A percentile compares a stretch with the other conserved stretches of the same genome.
Conservation (phyloP, 768 basidiomycete genomes). For the Russula emetica region DNA sequence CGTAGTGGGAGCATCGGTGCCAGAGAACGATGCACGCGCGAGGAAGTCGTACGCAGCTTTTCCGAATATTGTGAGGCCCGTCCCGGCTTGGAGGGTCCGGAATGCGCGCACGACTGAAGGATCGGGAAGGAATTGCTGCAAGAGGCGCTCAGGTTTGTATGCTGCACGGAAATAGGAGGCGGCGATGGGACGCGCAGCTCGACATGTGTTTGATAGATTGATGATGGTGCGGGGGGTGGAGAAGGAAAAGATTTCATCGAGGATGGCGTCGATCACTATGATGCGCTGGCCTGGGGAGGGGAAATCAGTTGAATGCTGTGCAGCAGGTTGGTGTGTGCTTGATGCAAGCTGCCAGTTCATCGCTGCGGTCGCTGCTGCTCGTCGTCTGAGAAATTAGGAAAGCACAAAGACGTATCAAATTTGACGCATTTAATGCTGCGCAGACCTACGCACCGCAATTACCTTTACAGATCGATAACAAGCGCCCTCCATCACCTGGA, state of each 20-base stretch:
- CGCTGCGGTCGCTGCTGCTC: not conserved
- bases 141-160: slow-evolving; percentile 19
- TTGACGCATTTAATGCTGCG: not conserved
- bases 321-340: not conserved
- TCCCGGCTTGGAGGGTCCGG: slow-evolving; percentile 16
- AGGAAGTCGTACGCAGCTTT: slow-evolving; percentile 17
- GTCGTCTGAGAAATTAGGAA: not conserved
- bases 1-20: not conserved
- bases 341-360: not conserved
- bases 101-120: not conserved
- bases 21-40: not conserved
- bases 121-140: slow-evolving; percentile 10
- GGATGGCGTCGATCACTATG: slow-evolving; percentile 42
- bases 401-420: not conserved
- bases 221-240: slow-evolving; percentile 47
- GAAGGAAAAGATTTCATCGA: slow-evolving; percentile 48
- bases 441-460: not conserved
- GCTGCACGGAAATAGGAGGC: slow-evolving; percentile 23
- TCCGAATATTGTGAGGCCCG: slow-evolving; percentile 5
- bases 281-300: slow-evolving; percentile 67
- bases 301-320: no score
- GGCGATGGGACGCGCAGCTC: slow-evolving; percentile 16
- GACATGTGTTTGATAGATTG: slow-evolving; percentile 17
- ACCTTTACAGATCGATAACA: slow-evolving; percentile 4
- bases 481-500: not conserved